phyloP scores from a whole-genome alignment of 805 yeast species.

The Sugiyamaella americana region DNA sequence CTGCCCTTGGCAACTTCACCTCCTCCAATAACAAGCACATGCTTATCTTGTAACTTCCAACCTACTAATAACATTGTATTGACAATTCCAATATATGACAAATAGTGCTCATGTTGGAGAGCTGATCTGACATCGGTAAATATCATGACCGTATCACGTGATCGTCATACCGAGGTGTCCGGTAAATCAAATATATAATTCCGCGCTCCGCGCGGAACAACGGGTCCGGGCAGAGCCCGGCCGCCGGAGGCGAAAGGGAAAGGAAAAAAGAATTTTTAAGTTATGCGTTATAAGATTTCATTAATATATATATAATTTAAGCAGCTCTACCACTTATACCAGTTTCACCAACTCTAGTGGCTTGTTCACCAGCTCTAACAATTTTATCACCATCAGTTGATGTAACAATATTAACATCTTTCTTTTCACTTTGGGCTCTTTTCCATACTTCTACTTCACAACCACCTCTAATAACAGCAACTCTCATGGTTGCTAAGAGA shows the following conservation, averaged over 20 bases:
- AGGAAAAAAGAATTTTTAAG: no score
- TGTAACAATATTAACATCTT: constrained; percentile 49
- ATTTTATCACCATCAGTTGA: constrained; percentile 51
- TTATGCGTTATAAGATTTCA: no score
- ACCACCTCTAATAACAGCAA: constrained; percentile 77
- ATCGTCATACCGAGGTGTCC: no score
- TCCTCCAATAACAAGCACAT: constrained; percentile 69
- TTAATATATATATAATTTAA: constrained; percentile 3
- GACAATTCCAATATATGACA: not conserved
- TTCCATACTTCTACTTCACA: constrained; percentile 80
- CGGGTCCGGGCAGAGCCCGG: not conserved
- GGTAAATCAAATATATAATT: no score
- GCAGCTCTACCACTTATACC: constrained; percentile 59
- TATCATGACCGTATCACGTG: no score
- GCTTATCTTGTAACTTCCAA: constrained; percentile 37
- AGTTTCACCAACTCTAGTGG: constrained; percentile 39
- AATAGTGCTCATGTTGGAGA: no score
- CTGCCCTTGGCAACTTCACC: constrained; percentile 63
- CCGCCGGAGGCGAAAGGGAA: not conserved
- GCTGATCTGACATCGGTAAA: no score
- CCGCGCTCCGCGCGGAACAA: not conserved
- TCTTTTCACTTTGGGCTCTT: constrained; percentile 60
- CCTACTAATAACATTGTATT: constrained; percentile 12
- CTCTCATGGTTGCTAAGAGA: constrained; percentile 86
- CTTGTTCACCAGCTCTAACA: constrained; percentile 58